These are phyloP conservation scores for Monosporozyma yasuniensis DNA, from an alignment of 805 yeast genomes.

Conservation along the genomic window DNA sequence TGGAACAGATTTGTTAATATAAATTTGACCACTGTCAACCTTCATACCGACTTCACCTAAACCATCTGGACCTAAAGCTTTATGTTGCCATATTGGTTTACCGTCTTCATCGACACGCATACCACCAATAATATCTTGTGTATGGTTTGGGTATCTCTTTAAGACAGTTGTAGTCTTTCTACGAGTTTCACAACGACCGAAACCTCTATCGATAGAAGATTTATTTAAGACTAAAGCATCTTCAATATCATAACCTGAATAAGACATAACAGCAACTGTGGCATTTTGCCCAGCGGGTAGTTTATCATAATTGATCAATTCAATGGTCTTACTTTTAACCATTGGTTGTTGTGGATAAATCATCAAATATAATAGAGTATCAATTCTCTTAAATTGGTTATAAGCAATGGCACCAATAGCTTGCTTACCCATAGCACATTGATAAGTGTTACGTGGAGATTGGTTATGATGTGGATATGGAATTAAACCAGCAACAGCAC, in stretches of 20 bases:
- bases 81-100: conserved; percentile 78
- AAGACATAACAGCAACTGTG: conserved; percentile 97
- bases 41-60: conserved; percentile 91
- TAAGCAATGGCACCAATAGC: conserved; percentile 99
- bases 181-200: conserved; percentile 94
- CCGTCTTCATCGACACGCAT: conserved; percentile 79
- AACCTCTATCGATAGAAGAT: conserved; percentile 90
- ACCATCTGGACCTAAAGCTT: conserved; percentile 87
- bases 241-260: conserved; percentile 98
- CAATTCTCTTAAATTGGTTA: conserved; percentile 92
- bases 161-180: conserved; percentile 83
- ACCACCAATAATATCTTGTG: conserved; percentile 86
- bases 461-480: conserved; percentile 99
- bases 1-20: conserved; percentile 88
- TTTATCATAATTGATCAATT: conserved; percentile 88
- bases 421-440: conserved; percentile 99
- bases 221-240: conserved; percentile 95
- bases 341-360: conserved; percentile 99
- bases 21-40: conserved; percentile 88
- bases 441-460: conserved; percentile 98
- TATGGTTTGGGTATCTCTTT: conserved; percentile 88
- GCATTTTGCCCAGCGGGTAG: conserved; percentile 99
- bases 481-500: conserved; percentile 97
- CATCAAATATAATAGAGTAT: conserved; percentile 86
- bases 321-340: conserved; percentile 97